These are phyloP conservation scores for Kockiozyma suomiensis DNA, from an alignment of 805 yeast species.

Conservation along the genomic window DNA sequence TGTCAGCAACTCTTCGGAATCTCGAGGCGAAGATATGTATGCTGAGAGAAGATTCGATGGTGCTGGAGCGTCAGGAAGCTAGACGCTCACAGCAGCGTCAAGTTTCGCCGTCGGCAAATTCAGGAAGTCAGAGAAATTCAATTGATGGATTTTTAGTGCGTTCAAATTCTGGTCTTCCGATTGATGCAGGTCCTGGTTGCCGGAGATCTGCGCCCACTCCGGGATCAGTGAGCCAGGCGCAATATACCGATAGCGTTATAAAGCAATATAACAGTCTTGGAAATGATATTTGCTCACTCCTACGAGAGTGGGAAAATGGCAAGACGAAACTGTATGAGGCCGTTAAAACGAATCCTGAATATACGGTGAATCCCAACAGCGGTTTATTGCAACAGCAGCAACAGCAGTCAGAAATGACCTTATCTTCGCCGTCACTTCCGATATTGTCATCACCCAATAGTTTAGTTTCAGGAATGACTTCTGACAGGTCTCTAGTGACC, in stretches of 20 bases:
- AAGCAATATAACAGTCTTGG: constrained; percentile 30
- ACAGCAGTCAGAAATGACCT: neutral
- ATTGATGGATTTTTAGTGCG: constrained; percentile 14
- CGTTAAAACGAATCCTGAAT: neutral
- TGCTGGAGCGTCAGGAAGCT: constrained; percentile 15
- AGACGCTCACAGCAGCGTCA: neutral
- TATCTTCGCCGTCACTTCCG: constrained; percentile 8
- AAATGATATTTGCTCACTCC: constrained; percentile 19
- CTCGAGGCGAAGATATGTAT: constrained; percentile 33
- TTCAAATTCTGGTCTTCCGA: constrained; percentile 1
- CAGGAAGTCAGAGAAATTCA: neutral
- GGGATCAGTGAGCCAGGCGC: neutral
- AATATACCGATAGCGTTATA: constrained; percentile 17
- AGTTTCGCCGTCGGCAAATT: neutral
- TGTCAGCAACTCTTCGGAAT: constrained; percentile 29
- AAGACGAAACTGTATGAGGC: constrained; percentile 20
- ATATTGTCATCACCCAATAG: constrained; percentile 24
- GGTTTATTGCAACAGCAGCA: neutral
- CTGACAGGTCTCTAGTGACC: neutral
- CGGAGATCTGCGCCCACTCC: neutral
- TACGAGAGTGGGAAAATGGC: constrained; percentile 33
- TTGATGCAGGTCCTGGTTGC: neutral
- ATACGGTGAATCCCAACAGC: constrained; percentile 1
- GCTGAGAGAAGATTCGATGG: constrained; percentile 28
- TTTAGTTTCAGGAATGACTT: constrained; percentile 17